These are phyloP conservation scores for Pilaira anomala DNA, from an alignment of 192 early-diverging fungal species.

Conservation along the genomic window DNA sequence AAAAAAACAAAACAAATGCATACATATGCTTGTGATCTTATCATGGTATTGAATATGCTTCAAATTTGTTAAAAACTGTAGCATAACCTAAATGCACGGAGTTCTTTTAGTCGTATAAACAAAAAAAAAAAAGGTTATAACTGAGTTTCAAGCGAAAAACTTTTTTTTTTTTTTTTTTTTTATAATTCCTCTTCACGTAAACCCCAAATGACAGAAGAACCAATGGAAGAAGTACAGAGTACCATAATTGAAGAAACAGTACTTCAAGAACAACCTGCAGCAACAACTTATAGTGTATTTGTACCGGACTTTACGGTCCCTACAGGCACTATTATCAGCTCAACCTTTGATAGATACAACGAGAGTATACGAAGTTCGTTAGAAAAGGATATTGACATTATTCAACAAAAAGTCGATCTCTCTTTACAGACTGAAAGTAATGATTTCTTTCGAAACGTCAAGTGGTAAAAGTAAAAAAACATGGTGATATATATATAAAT, in stretches of 20 bases:
- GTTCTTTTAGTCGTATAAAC: too few relatives aligned
- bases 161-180: too few relatives aligned
- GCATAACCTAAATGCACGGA: too few relatives aligned
- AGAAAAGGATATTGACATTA: not conserved
- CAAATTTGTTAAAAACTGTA: too few relatives aligned
- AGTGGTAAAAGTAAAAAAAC: too few relatives aligned
- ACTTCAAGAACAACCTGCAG: not conserved
- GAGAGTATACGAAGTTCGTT: not conserved
- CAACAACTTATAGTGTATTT: constrained; percentile 5
- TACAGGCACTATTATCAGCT: not conserved
- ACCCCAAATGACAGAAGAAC: too few relatives aligned
- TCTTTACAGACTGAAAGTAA: constrained; percentile 7
- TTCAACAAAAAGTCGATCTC: not conserved
- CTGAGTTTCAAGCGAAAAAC: too few relatives aligned
- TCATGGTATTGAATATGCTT: too few relatives aligned
- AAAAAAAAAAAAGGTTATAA: too few relatives aligned
- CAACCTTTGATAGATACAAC: not conserved
- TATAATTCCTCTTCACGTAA: too few relatives aligned
- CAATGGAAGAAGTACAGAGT: not conserved
- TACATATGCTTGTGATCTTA: too few relatives aligned
- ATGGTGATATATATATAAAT: not conserved
- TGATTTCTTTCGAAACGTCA: constrained; percentile 59
- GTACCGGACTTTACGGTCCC: not conserved
- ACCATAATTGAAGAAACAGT: not conserved
- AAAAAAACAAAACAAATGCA: too few relatives aligned